phyloP scores from a whole-genome alignment of 176 grass and related monocot species.

The Pontederia paniculata region DNA sequence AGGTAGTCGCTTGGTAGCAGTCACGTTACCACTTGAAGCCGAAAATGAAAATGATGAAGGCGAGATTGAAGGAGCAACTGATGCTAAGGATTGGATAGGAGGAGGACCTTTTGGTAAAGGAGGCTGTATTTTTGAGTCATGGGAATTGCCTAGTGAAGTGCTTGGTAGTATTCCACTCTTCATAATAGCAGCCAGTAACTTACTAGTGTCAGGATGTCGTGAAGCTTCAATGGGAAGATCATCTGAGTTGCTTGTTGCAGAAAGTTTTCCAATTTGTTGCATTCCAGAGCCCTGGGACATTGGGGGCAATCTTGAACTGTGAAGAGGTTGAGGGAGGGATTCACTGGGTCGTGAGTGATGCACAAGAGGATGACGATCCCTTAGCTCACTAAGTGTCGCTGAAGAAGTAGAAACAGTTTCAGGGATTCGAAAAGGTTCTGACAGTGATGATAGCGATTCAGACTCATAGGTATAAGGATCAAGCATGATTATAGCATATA shows the following conservation, averaged over 20 bases:
- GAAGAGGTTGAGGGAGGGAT: not conserved
- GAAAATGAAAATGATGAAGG: constrained; percentile 12
- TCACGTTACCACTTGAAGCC: not conserved
- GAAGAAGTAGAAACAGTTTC: constrained; percentile 34
- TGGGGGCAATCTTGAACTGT: constrained; percentile 5
- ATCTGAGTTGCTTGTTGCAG: constrained; percentile 23
- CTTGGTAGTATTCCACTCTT: constrained; percentile 50
- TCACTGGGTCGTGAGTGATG: constrained; percentile 15
- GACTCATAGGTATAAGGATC: constrained; percentile 9
- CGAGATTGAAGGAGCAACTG: constrained; percentile 14
- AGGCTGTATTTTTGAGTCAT: constrained; percentile 23
- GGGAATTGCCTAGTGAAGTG: constrained; percentile 13
- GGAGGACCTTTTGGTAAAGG: constrained; percentile 36
- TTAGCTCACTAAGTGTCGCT: constrained; percentile 16
- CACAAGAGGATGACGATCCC: constrained; percentile 19
- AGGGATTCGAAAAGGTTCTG: constrained; percentile 19
- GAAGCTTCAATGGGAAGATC: constrained; percentile 9
- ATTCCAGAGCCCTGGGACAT: not conserved
- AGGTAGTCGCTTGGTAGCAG: constrained; percentile 10
- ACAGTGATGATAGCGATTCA: constrained; percentile 6
- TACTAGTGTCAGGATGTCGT: constrained; percentile 29
- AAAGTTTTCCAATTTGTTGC: constrained; percentile 25
- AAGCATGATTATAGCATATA: constrained; percentile 35
- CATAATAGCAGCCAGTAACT: constrained; percentile 53
- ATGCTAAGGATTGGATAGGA: constrained; percentile 16